Base-by-base conservation (phyloP, 2,329 filamentous ascomycete species). In the Fusarium lyarnte region DNA sequence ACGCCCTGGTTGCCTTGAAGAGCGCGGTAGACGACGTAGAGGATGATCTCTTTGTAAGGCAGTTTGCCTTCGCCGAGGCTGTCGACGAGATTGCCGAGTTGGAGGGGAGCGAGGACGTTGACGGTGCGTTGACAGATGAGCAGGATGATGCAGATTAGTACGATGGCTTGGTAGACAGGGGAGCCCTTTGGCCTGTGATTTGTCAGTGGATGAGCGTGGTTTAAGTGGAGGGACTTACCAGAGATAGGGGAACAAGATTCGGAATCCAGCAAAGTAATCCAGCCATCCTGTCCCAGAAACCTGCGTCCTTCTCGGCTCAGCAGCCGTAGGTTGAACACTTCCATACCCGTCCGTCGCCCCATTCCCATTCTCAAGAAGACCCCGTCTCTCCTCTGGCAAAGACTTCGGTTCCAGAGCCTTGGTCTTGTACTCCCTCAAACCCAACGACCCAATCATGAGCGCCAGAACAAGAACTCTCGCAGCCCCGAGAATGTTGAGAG, bases 1-100 rank as follows among this genome's bases (percentile, higher is more conserved):
- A 79, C 77, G 10, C 85, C 85, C 47, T 85, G 82, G 45, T 84
- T 82, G 11, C 85, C 85, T 72, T 87, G 85, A 0, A 87, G 79
- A 16, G 79, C 80, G 13, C 85, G 82, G 69, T 81, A 86, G 2
- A 85, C 64, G 25, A 86, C 76, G 55, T 85, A 86, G 4, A 87
- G 79, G 2, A 80, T 72, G 29, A 86, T 81, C 29, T 84, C 75
- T 61, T 81, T 82, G 74, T 82, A 84, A 0, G 84, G 84, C 6
- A 86, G 77, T 10, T 75, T 79, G 4, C 83, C 84, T 29, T 81
- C 75, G 9, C 82, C 83, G 13, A 87, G 77, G 11, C 79, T 61
- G 29, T 83, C 81, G 10, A 86, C 82, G 2, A 87, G 76, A 0
- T 72, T 63, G 27, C 84, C 85, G 2, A 86, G 78, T 54, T 85